A percentile compares a stretch with the other conserved stretches of the same genome.
These are phyloP conservation scores for Globisporangium heterothallicum DNA, from an alignment of 352 stramenopile species.

Conservation along the genomic window DNA sequence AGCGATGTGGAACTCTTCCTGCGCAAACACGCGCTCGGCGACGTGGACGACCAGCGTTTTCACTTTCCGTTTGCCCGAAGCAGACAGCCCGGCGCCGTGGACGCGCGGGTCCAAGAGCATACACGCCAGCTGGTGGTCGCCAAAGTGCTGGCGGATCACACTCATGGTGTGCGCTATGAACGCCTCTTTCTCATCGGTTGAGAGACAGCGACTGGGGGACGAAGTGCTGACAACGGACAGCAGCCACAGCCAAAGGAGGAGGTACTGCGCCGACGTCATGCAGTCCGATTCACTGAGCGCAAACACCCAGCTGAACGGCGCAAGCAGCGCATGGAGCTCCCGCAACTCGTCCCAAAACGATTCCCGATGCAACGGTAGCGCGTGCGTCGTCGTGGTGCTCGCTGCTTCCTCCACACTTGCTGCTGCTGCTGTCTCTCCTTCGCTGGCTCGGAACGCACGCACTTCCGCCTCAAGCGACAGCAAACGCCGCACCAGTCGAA, in stretches of 20 bases:
- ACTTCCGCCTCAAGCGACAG: conserved; percentile 22
- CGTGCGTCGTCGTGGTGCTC: too few relatives aligned
- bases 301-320: conserved; percentile 41
- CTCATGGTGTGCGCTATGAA: conserved; percentile 13
- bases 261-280: conserved; percentile 31
- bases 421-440: background rate
- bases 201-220: conserved; percentile 5
- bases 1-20: conserved; percentile 12
- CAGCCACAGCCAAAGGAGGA: conserved; percentile 47
- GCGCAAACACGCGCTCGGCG: conserved; percentile 20
- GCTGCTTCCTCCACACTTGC: background rate
- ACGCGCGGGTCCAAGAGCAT: conserved; percentile 46
- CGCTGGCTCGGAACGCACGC: conserved; percentile 15
- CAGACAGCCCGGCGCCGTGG: conserved; percentile 29
- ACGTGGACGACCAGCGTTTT: conserved; percentile 42
- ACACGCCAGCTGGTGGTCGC: conserved; percentile 36
- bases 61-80: conserved; percentile 32
- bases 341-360: conserved; percentile 32
- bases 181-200: conserved; percentile 8
- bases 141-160: conserved; percentile 6
- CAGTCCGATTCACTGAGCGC: conserved; percentile 27
- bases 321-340: conserved; percentile 27
- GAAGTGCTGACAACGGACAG: conserved; percentile 16
- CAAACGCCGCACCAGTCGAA: conserved; percentile 20
- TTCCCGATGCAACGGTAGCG: conserved; percentile 6